These are phyloP conservation scores for Quercus wislizeni DNA, from an alignment of 306 rosid species.

Conservation along the genomic window DNA sequence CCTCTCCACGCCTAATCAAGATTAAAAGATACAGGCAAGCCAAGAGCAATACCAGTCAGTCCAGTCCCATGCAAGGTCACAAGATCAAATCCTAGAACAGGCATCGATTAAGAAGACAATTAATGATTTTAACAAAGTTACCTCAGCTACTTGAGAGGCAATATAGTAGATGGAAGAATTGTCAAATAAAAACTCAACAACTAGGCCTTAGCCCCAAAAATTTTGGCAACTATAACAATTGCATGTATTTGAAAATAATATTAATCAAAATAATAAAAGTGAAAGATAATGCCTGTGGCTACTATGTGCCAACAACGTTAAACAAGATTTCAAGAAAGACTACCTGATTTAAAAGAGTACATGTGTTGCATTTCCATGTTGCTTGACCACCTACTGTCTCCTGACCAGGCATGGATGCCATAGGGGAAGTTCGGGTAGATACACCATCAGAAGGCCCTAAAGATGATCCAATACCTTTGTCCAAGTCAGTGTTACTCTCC, in stretches of 20 bases:
- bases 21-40: no score
- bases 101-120: no score
- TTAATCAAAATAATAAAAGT: background rate
- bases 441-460: constrained; percentile 20
- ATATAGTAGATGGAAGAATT: no score
- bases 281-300: background rate
- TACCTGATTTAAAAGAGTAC: constrained; percentile 56
- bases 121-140: no score
- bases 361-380: constrained; percentile 44
- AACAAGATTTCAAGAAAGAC: background rate
- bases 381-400: constrained; percentile 27
- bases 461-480: constrained; percentile 16
- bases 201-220: no score
- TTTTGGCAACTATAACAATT: no score
- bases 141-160: no score
- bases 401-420: constrained; percentile 5
- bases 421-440: constrained; percentile 18
- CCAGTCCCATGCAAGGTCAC: no score
- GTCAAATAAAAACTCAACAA: no score
- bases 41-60: no score
- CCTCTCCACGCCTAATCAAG: no score
- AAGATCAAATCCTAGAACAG: no score
- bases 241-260: background rate
- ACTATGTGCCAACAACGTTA: background rate
- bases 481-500: constrained; percentile 20